phyloP scores from a whole-genome alignment of 1,284 basidiomycete genomes.

The Violaceomyces palustris region DNA sequence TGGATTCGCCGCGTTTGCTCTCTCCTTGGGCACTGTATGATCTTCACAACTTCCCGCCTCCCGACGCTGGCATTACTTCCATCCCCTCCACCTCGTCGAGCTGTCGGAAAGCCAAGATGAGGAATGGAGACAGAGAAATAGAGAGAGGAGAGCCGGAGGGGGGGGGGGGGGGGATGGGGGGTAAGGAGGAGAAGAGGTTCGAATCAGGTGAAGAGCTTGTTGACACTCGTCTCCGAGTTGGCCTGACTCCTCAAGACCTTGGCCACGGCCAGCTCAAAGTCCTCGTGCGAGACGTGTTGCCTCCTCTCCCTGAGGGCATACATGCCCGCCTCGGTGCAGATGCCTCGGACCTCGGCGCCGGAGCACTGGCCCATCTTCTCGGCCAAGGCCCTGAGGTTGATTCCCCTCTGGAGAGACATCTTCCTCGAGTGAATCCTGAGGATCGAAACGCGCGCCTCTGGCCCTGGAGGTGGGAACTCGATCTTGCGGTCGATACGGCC shows the following conservation, averaged over 20 bases:
- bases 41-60: too few species aligned
- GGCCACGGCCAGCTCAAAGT: slow-evolving; percentile 96
- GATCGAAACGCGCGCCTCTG: slow-evolving; percentile 93
- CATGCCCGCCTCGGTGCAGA: slow-evolving; percentile 98
- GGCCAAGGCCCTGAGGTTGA: slow-evolving; percentile 86
- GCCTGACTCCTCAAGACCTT: slow-evolving; percentile 62
- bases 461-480: slow-evolving; percentile 97
- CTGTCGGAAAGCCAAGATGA: too few species aligned
- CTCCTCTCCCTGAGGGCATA: slow-evolving; percentile 90
- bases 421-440: slow-evolving; percentile 95
- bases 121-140: slow-evolving; percentile 12
- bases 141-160: not conserved
- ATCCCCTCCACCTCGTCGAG: too few species aligned
- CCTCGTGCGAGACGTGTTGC: slow-evolving; percentile 92
- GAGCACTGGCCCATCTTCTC: slow-evolving; percentile 99
- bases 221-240: slow-evolving; percentile 50
- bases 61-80: too few species aligned
- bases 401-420: slow-evolving; percentile 97
- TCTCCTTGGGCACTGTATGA: too few species aligned
- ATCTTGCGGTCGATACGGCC: slow-evolving; percentile 98
- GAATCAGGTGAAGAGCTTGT: slow-evolving; percentile 54
- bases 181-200: too few species aligned
- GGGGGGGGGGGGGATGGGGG: too few species aligned
- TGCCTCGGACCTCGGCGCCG: slow-evolving; percentile 94
- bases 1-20: too few species aligned